Percentiles rank a stretch among this genome's conserved stretches.
These are phyloP conservation scores for Sporothrix dimorphospora DNA, from an alignment of 2,329 filamentous ascomycete genomes.

Conservation along the genomic window DNA sequence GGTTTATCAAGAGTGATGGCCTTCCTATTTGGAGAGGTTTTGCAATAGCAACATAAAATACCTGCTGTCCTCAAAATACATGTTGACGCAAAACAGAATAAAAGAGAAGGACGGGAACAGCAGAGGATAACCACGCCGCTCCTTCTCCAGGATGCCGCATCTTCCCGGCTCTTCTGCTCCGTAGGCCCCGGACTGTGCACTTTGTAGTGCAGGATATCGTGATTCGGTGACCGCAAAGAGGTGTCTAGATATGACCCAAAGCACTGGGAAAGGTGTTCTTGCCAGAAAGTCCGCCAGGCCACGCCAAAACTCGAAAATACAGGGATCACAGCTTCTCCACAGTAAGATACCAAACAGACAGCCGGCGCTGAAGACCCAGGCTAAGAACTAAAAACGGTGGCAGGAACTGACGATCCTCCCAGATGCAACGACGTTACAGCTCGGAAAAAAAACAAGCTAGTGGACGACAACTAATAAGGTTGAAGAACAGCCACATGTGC, in stretches of 20 bases:
- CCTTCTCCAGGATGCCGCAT: too few species aligned
- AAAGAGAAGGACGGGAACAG: background rate
- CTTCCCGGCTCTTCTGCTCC: background rate
- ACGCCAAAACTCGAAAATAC: background rate
- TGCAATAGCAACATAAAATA: background rate
- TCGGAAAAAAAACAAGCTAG: background rate
- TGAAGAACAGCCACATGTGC: slow-evolving; percentile 11
- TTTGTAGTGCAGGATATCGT: background rate
- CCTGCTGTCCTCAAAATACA: too few species aligned
- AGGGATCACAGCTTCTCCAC: background rate
- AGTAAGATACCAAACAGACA: background rate
- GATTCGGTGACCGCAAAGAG: background rate
- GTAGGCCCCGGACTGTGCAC: background rate
- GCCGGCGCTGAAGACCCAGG: background rate
- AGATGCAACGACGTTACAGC: background rate
- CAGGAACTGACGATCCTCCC: background rate
- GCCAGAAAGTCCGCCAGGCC: background rate
- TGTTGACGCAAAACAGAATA: too few species aligned
- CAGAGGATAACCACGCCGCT: too few species aligned
- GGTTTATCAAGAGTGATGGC: background rate
- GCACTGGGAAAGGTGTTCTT: background rate
- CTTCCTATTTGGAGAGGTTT: background rate
- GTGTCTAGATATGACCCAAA: background rate
- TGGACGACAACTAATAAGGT: background rate
- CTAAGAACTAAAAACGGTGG: background rate